Percentiles rank a stretch among this genome's conserved stretches.
Evolutionary conservation across 257 asterid species (phyloP).

Genomic region (Paulownia fortunei): DNA sequence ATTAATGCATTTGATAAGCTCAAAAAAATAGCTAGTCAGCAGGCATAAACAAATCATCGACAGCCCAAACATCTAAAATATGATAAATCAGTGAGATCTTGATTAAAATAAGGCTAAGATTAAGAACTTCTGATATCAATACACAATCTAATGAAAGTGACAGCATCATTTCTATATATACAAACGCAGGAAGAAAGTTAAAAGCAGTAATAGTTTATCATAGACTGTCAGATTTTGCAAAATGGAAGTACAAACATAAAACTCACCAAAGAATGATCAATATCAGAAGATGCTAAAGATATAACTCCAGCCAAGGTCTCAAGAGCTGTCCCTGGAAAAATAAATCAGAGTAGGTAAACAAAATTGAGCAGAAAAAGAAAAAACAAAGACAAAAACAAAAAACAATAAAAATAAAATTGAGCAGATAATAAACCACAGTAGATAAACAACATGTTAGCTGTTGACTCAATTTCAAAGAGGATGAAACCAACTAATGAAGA

Average conservation of each 20-base stretch:
- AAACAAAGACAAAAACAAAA: too few relatives aligned
- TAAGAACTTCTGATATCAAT: not conserved
- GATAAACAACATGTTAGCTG: not conserved
- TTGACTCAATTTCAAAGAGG: not conserved
- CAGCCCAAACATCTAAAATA: not conserved
- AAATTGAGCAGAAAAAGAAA: too few relatives aligned
- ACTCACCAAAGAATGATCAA: constrained; percentile 63
- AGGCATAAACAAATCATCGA: not conserved
- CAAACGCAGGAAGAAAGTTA: not conserved
- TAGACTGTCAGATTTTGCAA: not conserved
- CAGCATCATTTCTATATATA: not conserved
- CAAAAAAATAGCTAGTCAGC: not conserved
- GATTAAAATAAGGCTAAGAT: not conserved
- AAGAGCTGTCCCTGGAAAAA: constrained; percentile 60
- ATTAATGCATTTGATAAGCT: not conserved
- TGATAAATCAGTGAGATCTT: not conserved
- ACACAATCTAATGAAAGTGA: not conserved
- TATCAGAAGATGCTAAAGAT: constrained; percentile 62
- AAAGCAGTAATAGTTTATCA: not conserved
- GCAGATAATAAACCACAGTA: constrained; percentile 12
- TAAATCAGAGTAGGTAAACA: not conserved
- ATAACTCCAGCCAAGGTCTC: constrained; percentile 66
- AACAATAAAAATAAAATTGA: too few relatives aligned
- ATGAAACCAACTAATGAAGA: not conserved
- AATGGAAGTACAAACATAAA: not conserved